Conservation (phyloP, 495 filamentous ascomycete genomes). For the Aspergillus asperescens region DNA sequence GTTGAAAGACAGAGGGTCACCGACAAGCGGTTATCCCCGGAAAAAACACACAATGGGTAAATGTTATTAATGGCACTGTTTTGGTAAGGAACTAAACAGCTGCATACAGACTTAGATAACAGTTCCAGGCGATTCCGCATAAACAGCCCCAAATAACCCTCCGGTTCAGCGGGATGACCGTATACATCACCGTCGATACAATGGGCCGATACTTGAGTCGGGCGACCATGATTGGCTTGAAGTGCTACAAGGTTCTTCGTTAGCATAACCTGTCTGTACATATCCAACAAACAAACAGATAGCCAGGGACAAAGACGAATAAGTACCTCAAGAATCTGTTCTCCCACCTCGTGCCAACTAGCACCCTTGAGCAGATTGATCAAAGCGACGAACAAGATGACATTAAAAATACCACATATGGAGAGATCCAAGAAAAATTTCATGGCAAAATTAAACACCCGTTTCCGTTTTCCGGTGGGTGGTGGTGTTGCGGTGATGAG, state of each 20-base stretch:
- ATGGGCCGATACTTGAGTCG: conserved; percentile 79
- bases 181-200: conserved; percentile 75
- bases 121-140: conserved; percentile 74
- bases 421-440: conserved; percentile 86
- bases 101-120: conserved; percentile 74
- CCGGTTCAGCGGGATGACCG: conserved; percentile 68
- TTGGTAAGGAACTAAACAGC: conserved; percentile 26
- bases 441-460: conserved; percentile 61
- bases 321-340: conserved; percentile 36
- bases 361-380: conserved; percentile 51
- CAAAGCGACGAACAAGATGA: conserved; percentile 61
- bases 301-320: conserved; percentile 2
- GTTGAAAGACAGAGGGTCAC: too few species aligned
- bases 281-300: neutral
- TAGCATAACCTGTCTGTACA: neutral
- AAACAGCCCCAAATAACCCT: conserved; percentile 78
- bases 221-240: conserved; percentile 64
- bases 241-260: conserved; percentile 50
- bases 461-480: conserved; percentile 17
- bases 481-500: neutral
- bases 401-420: conserved; percentile 69
- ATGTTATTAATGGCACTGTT: neutral
- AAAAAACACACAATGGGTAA: too few species aligned
- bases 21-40: too few species aligned
- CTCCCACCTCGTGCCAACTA: conserved; percentile 21